These are phyloP conservation scores for Trichoderma harzianum DNA, from an alignment of 2,329 filamentous ascomycete species.

Conservation along the genomic window DNA sequence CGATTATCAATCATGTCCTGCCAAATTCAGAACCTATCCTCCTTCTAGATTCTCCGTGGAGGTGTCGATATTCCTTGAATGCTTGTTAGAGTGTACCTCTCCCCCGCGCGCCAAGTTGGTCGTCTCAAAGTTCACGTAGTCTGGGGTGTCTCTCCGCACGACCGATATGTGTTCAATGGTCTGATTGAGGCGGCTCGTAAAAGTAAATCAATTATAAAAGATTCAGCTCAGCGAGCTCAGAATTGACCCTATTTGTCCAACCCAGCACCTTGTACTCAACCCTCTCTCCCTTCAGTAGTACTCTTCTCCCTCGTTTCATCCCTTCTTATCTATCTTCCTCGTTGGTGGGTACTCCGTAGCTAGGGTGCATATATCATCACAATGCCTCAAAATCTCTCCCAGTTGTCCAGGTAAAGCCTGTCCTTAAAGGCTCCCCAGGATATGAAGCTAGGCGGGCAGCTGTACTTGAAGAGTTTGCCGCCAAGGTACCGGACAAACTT, in stretches of 20 bases:
- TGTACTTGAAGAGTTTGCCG: conserved; percentile 31
- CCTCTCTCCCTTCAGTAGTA: not conserved
- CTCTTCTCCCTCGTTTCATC: not conserved
- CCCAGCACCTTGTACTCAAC: not conserved
- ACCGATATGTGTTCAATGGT: not conserved
- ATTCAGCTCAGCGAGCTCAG: not conserved
- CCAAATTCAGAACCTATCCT: not conserved
- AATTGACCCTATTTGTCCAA: not conserved
- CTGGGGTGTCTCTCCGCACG: not conserved
- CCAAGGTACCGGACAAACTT: conserved; percentile 31
- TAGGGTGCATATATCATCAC: not conserved
- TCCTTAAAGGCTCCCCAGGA: conserved; percentile 23
- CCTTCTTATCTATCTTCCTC: not conserved
- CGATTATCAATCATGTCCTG: not conserved
- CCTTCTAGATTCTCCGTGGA: not conserved
- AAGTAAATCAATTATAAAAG: not conserved
- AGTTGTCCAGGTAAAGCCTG: not conserved
- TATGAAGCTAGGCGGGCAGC: conserved; percentile 26
- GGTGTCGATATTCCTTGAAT: not conserved
- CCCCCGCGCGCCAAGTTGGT: not conserved
- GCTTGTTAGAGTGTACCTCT: not conserved
- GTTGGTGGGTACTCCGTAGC: not conserved
- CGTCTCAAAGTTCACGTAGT: not conserved
- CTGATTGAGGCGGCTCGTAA: not conserved
- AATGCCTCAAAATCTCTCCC: not conserved